phyloP scores from a whole-genome alignment of 805 yeast species.

The Monosporozyma unispora region DNA sequence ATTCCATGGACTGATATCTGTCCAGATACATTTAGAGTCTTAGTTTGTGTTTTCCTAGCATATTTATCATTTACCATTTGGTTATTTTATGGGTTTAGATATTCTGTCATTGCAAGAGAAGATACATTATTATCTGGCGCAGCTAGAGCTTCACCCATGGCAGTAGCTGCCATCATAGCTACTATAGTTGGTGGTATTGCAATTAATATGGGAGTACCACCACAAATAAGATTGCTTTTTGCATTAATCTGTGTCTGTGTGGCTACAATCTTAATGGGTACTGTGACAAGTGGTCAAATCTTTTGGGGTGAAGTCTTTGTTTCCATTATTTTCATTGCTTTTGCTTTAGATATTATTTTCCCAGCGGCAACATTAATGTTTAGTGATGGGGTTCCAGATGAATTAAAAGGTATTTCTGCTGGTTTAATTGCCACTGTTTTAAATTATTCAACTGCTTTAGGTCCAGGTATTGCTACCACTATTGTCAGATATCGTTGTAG shows the following conservation, averaged over 20 bases:
- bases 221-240: constrained; percentile 5
- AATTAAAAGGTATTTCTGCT: constrained; percentile 62
- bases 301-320: constrained; percentile 51
- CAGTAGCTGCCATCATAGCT: constrained; percentile 43
- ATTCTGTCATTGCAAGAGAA: constrained; percentile 36
- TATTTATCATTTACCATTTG: constrained; percentile 49
- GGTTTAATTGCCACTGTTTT: constrained; percentile 53
- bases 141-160: constrained; percentile 34
- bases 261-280: constrained; percentile 34
- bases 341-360: constrained; percentile 64
- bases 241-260: constrained; percentile 1
- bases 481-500: constrained; percentile 8
- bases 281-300: constrained; percentile 44
- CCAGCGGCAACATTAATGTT: constrained; percentile 57
- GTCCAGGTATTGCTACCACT: constrained; percentile 53
- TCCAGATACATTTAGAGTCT: constrained; percentile 1
- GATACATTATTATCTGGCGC: constrained; percentile 37
- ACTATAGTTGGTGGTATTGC: constrained; percentile 27
- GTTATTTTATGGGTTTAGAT: constrained; percentile 46
- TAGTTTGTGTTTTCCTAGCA: constrained; percentile 31
- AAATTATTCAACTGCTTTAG: constrained; percentile 55
- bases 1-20: constrained; percentile 32
- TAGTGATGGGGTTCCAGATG: constrained; percentile 43
- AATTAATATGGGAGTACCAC: constrained; percentile 4
- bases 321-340: constrained; percentile 40